A percentile compares a stretch with the other conserved stretches of the same genome.
These are phyloP conservation scores for Kernera saxatilis DNA, from an alignment of 345 rosid species.

Conservation along the genomic window DNA sequence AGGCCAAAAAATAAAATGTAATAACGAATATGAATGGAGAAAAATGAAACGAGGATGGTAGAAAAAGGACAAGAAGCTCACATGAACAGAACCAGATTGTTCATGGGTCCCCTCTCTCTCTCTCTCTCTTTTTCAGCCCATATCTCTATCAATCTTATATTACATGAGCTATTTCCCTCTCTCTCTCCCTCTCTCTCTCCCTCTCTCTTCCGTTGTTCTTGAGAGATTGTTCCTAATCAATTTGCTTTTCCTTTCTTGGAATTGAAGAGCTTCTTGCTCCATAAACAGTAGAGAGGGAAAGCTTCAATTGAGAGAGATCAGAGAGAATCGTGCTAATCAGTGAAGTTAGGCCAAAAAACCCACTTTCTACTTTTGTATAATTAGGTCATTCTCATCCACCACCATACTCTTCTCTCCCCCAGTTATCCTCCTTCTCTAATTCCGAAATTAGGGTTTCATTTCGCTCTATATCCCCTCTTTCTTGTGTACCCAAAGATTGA, in stretches of 20 bases:
- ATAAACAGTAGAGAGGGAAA: constrained; percentile 14
- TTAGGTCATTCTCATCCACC: constrained; percentile 41
- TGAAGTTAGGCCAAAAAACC: constrained; percentile 27
- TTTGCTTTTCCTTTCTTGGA: neutral
- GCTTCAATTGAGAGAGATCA: neutral
- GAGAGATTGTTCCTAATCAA: constrained; percentile 11
- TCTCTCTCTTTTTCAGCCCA: constrained; percentile 10
- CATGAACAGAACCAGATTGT: constrained; percentile 38
- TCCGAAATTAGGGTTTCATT: constrained; percentile 25
- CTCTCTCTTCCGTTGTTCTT: neutral
- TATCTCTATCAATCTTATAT: constrained; percentile 26
- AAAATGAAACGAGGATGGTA: constrained; percentile 25
- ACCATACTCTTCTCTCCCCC: constrained; percentile 17
- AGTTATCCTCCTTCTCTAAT: constrained; percentile 1
- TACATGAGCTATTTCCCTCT: neutral
- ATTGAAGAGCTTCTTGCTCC: constrained; percentile 15
- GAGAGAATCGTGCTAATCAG: constrained; percentile 23
- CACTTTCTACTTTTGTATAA: constrained; percentile 20
- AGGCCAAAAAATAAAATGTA: constrained; percentile 1
- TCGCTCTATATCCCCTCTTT: constrained; percentile 1
- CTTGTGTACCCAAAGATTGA: neutral
- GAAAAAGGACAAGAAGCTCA: constrained; percentile 37
- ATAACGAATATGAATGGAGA: constrained; percentile 14
- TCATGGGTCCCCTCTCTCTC: constrained; percentile 26
- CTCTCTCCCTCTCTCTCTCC: neutral